Base-by-base conservation (phyloP, 1,284 basidiomycete species). In the Pseudozyma sp. region DNA sequence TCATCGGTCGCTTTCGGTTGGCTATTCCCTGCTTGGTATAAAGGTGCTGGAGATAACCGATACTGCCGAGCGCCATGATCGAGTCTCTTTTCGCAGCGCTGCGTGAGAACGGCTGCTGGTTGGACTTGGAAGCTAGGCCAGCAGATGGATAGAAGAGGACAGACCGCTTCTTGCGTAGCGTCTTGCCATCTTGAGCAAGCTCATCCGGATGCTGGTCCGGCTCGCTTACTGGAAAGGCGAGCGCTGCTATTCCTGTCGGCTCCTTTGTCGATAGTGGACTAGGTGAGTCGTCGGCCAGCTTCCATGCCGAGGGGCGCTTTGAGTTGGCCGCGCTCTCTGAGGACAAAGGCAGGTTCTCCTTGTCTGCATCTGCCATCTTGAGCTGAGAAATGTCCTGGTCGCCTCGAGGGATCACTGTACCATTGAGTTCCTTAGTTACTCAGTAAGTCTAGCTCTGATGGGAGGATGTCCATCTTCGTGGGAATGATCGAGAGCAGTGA, bases 11-110 rank as follows among this genome's bases (percentile, higher is more conserved):
- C 7, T 65, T 68, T 5, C 62, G 69, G 42, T 53, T 77, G 5
- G 77, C 77, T 8, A 78, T 68, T n/a, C 78, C 78, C 45, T 77
- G 76, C 34, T 78, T 78, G 11, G 70, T 68, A 55, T 77, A 80
- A 9, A 80, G 54, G 24, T 78, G 70, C 53, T 80, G 78, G 11
- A 80, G 65, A 51, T 77, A 65, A 17, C 69, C 76, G n/a, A 80
- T 80, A 53, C 72, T 76, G 3, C 78, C 78, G 0, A 80, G 62
- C 4, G 77, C 73, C 52, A 72, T 48, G 57, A 80, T 70, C 4
- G 67, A 71, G 39, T 80, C 74, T 8, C 77, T 40, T 48, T 75
- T 78, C n/a, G 75, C 75, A 14, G 78, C 78, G 43, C 75, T 78
- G 47, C 71, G 65, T 33, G 74, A 66, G 59, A 78, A 80, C 10